Evolutionary conservation across 2,329 filamentous ascomycete genomes (phyloP).

Genomic region (Cladosporium oxysporum): DNA sequence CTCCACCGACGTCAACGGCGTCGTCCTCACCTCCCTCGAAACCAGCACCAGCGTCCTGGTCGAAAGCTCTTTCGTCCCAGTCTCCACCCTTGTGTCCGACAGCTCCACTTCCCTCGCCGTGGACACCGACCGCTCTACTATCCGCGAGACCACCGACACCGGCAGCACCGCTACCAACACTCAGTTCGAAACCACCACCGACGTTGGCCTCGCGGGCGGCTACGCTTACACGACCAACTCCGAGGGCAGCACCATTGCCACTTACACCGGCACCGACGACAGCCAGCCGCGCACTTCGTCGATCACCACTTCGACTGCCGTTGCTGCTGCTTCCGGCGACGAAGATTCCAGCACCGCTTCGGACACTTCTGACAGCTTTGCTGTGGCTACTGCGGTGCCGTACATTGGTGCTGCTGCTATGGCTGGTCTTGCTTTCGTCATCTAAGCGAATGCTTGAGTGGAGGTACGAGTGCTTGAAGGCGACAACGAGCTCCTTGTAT

Average conservation of each 20-base stretch:
- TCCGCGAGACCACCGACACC: constrained; percentile 20
- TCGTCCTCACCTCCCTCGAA: constrained; percentile 14
- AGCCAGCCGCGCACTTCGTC: constrained; percentile 8
- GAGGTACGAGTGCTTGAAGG: neutral
- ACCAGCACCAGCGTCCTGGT: constrained; percentile 21
- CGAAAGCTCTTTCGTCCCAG: constrained; percentile 21
- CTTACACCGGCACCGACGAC: constrained; percentile 19
- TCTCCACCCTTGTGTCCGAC: constrained; percentile 17
- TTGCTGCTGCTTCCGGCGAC: neutral
- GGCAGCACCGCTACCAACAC: constrained; percentile 23
- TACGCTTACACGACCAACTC: constrained; percentile 22
- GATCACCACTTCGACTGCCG: neutral
- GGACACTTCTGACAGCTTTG: neutral
- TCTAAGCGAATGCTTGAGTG: neutral
- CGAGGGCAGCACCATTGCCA: constrained; percentile 15
- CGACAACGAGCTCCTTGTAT: neutral
- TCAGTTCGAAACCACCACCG: constrained; percentile 21
- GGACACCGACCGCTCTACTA: constrained; percentile 11
- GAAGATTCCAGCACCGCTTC: neutral
- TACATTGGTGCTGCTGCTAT: constrained; percentile 21
- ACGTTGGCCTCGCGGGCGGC: constrained; percentile 21
- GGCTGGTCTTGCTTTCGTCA: constrained; percentile 17
- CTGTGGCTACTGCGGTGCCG: constrained; percentile 18
- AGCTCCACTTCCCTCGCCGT: constrained; percentile 20
- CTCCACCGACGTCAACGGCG: constrained; percentile 18